Percentiles rank a stretch among this genome's conserved stretches.
phyloP scores from a whole-genome alignment of 2,329 filamentous ascomycete genomes.

The Corinectria fuckeliana region DNA sequence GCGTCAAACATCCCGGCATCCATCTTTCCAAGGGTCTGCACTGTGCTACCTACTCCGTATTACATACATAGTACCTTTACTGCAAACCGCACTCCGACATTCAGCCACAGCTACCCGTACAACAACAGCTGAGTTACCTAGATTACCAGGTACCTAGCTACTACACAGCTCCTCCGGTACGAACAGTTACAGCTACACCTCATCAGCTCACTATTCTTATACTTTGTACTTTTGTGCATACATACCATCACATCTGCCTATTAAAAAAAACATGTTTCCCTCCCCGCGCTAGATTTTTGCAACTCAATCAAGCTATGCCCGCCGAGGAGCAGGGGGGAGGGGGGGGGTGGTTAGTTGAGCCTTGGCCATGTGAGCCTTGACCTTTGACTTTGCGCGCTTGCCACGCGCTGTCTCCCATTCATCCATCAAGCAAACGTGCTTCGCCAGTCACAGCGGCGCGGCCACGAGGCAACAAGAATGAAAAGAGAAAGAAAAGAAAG shows the following conservation, averaged over 20 bases:
- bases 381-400: too few species aligned
- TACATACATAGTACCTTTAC: neutral
- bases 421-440: constrained; percentile 11
- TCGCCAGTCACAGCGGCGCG: constrained; percentile 25
- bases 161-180: too few species aligned
- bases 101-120: neutral
- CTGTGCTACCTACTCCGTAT: neutral
- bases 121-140: too few species aligned
- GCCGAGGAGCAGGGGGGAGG: too few species aligned
- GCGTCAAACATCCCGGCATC: neutral
- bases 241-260: too few species aligned
- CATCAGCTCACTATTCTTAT: too few species aligned
- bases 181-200: too few species aligned
- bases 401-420: too few species aligned
- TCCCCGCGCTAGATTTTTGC: constrained; percentile 29
- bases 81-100: neutral
- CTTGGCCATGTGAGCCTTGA: too few species aligned
- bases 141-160: too few species aligned
- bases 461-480: constrained; percentile 32
- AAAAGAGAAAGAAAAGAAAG: constrained; percentile 21
- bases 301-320: constrained; percentile 30
- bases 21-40: neutral
- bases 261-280: constrained; percentile 24
- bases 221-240: too few species aligned
- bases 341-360: too few species aligned